Base-by-base conservation (phyloP, 2,329 filamentous ascomycete species). In the Fusarium denticulatum region DNA sequence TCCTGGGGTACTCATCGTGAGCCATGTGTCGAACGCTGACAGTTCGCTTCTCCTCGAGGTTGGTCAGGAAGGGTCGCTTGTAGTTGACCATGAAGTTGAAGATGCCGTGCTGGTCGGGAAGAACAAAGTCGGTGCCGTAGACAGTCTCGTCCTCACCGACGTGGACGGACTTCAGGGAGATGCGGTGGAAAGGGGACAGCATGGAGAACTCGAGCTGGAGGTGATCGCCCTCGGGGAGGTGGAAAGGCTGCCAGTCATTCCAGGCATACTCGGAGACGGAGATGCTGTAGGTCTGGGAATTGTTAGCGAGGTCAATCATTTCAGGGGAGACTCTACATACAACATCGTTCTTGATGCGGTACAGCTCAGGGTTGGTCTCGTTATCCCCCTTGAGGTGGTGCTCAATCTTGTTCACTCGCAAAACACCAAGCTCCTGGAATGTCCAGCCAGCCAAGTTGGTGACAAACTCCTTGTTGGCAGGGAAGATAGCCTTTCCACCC, bases 1-100 rank as follows among this genome's bases (percentile, higher is more conserved):
- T 97, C 78, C 96, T 90, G 37, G 95, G 94, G 90, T 93, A 99
- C 86, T 99, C 96, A 82, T 99, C 92, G 86, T 99, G 96, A 13
- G 96, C 96, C 84, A 97, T 96, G 86, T 99, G 96, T 52, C 96
- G 90, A 37, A 99, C 94, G 2, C 95, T 97, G 60, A 98, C 95
- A 28, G 96, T 96, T 77, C 92, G 90, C 90, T 98, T 98, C 86
- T 98, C 95, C 81, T 98, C 95, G 60, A 99, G 82, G 81, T 91
- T 93, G 79, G 91, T 96, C 76, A 97, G 85, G 87, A 98, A 97
- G 3, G 96, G 95, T 12, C 96, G 91, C 87, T 97, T 97, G 88
- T 98, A 98, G 88, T 98, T 97, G 83, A 98, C 89, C 81, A 92
- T 91, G 89, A 99, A 98, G 86, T 97, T 97, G 89, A 98, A 99